Conservation (phyloP, 768 basidiomycete species). For the Dictyophora rubrovolvata region DNA sequence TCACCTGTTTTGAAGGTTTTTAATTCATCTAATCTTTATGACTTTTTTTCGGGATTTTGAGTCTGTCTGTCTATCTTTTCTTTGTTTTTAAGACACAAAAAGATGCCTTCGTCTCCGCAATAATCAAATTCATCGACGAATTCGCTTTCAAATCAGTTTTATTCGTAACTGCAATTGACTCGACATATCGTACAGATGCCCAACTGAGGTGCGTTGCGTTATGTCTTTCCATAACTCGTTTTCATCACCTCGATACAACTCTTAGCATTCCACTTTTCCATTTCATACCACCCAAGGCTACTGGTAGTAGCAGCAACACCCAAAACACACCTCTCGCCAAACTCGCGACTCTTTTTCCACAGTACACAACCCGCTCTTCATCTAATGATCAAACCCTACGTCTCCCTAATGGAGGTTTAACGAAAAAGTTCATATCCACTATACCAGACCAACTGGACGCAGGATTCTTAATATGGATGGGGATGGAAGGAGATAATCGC, state of each 20-base stretch:
- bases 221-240: neutral
- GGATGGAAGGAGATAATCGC: constrained; percentile 75
- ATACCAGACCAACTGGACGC: constrained; percentile 42
- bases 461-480: constrained; percentile 60
- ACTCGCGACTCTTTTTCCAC: constrained; percentile 28
- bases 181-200: constrained; percentile 58
- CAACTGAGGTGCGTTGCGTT: constrained; percentile 66
- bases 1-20: constrained; percentile 70
- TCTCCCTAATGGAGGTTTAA: constrained; percentile 67
- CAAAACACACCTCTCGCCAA: constrained; percentile 33
- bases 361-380: constrained; percentile 44
- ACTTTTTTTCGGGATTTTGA: constrained; percentile 1
- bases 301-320: constrained; percentile 24
- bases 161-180: constrained; percentile 68
- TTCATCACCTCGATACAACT: neutral
- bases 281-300: constrained; percentile 29
- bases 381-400: constrained; percentile 22
- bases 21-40: neutral
- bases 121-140: constrained; percentile 46
- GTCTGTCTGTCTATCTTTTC: neutral
- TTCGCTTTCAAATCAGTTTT: constrained; percentile 44
- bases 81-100: constrained; percentile 72
- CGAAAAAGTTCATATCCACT: constrained; percentile 52
- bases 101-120: constrained; percentile 47
- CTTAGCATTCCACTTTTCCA: constrained; percentile 58